A percentile compares a stretch with the other conserved stretches of the same genome.
These are phyloP conservation scores for Saturnispora saitoi DNA, from an alignment of 805 yeast genomes.

Conservation along the genomic window DNA sequence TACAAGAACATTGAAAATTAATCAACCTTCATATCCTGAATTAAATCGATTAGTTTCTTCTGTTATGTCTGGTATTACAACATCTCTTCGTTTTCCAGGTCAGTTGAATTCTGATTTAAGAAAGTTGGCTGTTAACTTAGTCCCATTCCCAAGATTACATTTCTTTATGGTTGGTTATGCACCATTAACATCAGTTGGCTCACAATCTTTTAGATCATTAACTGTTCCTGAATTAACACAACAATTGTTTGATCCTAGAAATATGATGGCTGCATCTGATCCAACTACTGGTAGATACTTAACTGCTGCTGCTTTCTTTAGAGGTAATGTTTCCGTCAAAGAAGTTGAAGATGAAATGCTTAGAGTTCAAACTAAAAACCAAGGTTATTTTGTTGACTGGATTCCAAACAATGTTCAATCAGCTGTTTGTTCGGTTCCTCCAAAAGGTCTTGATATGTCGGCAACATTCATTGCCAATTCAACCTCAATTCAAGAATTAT, in stretches of 20 bases:
- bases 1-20: constrained; percentile 73
- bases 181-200: constrained; percentile 73
- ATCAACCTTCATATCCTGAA: constrained; percentile 70
- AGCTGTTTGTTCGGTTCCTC: constrained; percentile 87
- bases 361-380: constrained; percentile 72
- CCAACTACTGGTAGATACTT: constrained; percentile 86
- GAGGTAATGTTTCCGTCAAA: constrained; percentile 87
- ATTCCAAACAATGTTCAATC: constrained; percentile 93
- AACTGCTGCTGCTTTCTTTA: constrained; percentile 88
- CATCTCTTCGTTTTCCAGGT: constrained; percentile 91
- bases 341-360: constrained; percentile 93
- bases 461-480: constrained; percentile 93
- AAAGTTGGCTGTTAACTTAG: constrained; percentile 88
- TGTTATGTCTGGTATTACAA: constrained; percentile 93
- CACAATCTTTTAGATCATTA: constrained; percentile 74
- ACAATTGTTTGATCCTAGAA: constrained; percentile 85
- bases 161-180: constrained; percentile 95
- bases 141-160: constrained; percentile 92
- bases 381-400: constrained; percentile 88
- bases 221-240: constrained; percentile 89
- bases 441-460: constrained; percentile 75
- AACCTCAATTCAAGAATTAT: constrained; percentile 85
- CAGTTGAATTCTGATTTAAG: constrained; percentile 89
- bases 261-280: constrained; percentile 94
- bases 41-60: constrained; percentile 77